A percentile compares a stretch with the other conserved stretches of the same genome.
phyloP scores from a whole-genome alignment of 176 grass and related monocot species.

The Elymus sibiricus region DNA sequence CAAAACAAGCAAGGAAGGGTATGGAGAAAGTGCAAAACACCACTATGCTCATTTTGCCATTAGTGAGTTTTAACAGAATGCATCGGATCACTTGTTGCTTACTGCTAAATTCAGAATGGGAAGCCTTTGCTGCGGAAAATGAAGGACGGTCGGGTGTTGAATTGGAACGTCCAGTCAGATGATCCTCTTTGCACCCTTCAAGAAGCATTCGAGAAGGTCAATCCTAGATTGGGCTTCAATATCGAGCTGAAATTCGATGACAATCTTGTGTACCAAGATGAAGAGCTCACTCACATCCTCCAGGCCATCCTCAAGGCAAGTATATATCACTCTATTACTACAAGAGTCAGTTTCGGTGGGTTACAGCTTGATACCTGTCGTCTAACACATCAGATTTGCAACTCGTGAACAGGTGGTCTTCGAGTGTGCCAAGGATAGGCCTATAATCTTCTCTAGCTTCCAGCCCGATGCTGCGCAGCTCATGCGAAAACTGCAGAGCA shows the following conservation, averaged over 20 bases:
- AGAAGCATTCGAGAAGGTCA: constrained; percentile 77
- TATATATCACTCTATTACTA: neutral
- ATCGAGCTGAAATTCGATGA: constrained; percentile 91
- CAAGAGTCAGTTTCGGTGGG: neutral
- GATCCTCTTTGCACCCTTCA: constrained; percentile 64
- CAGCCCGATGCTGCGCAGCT: constrained; percentile 77
- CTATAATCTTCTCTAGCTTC: constrained; percentile 88
- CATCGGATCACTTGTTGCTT: neutral
- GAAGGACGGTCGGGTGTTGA: constrained; percentile 62
- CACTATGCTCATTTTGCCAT: neutral
- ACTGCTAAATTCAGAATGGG: constrained; percentile 39
- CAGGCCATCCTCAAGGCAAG: constrained; percentile 54
- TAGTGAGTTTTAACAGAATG: neutral
- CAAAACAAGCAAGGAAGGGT: constrained; percentile 68
- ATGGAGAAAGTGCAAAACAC: neutral
- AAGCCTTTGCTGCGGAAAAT: constrained; percentile 68
- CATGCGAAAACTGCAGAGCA: constrained; percentile 62
- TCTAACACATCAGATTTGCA: constrained; percentile 8
- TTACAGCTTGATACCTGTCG: neutral
- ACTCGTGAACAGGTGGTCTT: constrained; percentile 51
- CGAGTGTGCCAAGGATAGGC: constrained; percentile 57
- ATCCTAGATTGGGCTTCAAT: constrained; percentile 73
- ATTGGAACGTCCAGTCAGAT: constrained; percentile 84
- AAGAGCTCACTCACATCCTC: constrained; percentile 54
- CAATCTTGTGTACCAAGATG: constrained; percentile 52